phyloP scores from a whole-genome alignment of 768 basidiomycete species.

The Hysterangium stoloniferum region DNA sequence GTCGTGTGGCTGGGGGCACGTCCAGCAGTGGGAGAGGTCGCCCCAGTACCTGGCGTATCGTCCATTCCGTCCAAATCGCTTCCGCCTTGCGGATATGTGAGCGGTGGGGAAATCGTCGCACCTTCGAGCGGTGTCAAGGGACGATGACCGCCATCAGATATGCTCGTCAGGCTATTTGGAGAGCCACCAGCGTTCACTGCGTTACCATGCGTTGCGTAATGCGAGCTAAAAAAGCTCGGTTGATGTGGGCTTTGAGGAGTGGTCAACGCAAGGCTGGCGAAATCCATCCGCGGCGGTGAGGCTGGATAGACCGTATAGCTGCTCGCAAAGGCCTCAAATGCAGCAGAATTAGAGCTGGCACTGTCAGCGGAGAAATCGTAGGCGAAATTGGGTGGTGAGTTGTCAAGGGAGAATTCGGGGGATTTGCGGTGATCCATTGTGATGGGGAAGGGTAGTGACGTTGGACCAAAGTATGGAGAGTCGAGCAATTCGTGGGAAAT shows the following conservation, averaged over 20 bases:
- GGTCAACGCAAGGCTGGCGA: conserved; percentile 13
- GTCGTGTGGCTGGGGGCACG: not conserved
- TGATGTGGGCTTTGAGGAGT: conserved; percentile 62
- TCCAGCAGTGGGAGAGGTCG: conserved; percentile 1
- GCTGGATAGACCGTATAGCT: conserved; percentile 7
- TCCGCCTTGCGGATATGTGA: not conserved
- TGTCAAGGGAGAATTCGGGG: conserved; percentile 41
- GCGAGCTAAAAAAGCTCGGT: conserved; percentile 43
- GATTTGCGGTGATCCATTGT: conserved; percentile 29
- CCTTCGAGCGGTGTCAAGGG: not conserved
- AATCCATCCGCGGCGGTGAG: conserved; percentile 1
- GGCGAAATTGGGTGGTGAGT: conserved; percentile 28
- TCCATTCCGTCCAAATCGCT: not conserved
- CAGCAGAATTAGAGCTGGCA: conserved; percentile 3
- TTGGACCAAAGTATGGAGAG: conserved; percentile 3
- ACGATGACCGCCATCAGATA: conserved; percentile 3
- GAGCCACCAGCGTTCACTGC: conserved; percentile 37
- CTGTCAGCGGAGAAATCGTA: conserved; percentile 38
- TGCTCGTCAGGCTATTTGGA: conserved; percentile 8
- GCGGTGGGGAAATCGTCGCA: conserved; percentile 44
- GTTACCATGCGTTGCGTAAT: conserved; percentile 12
- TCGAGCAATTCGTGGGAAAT: conserved; percentile 1
- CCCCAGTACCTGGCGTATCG: not conserved
- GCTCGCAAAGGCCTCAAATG: conserved; percentile 15
- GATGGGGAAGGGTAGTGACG: conserved; percentile 6